Base-by-base conservation (phyloP, 495 filamentous ascomycete species). In the Penicillium pancosmium region DNA sequence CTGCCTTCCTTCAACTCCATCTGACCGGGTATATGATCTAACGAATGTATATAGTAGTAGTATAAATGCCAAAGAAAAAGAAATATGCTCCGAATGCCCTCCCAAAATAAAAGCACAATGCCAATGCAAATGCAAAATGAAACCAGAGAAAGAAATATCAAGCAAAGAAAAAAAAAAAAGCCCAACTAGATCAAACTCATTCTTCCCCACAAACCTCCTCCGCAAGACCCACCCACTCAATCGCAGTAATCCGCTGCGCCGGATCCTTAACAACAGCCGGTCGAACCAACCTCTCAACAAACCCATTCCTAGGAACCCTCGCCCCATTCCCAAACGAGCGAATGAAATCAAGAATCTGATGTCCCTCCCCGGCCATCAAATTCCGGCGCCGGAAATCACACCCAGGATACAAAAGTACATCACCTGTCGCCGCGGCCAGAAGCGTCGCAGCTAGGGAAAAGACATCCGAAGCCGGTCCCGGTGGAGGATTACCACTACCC, bases 361-460 rank as follows among this genome's bases (percentile, higher is more conserved):
- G 72, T 0, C 82, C 82, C 50, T 83, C 74, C 16, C 73, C 70
- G 3, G 80, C 78, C 78, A 81, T 80, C 15, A 69, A 11, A 27
- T 48, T 68, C 0, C 80, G 63, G 25, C 77, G 72, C 61, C 77
- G 73, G 60, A 78, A 68, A 35, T 71, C 67, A 52, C 70, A 73
- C 11, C 78, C 76, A 2, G 79, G 74, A 61, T 85, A 88, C 0
- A 86, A 71, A 19, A 77, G 59, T 11, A 80, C 68, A 44, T 78
- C 74, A 4, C 85, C 86, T 9, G 82, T 83, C 0, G 83, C 78
- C 7, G 82, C 75, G 5, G 75, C 78, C 6, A 88, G 73, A 15
- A 88, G 70, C 3, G 84, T 85, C 1, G 85, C 74, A 0, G 74
- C 85, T 0, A 88, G 71, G 1, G 82, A 80, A 62, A 84, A 88